phyloP scores from a whole-genome alignment of 345 rosid genomes.

The Heritiera littoralis region DNA sequence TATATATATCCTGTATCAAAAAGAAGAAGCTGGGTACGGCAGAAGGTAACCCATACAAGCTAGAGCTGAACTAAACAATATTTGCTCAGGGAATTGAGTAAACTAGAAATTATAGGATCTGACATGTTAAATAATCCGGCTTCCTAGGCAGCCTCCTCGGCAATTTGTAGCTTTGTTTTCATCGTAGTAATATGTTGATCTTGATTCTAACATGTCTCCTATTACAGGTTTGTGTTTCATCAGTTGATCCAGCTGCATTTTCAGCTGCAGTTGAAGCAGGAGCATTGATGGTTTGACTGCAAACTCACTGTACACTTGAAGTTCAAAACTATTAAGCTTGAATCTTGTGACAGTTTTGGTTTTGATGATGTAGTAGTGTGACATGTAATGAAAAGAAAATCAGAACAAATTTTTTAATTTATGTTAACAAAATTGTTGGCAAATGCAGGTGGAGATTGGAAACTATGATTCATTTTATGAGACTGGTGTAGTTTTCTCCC shows the following conservation, averaged over 20 bases:
- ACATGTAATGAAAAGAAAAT: slow-evolving; percentile 7
- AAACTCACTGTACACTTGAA: slow-evolving; percentile 6
- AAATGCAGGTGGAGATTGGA: slow-evolving; percentile 63
- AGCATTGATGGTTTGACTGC: slow-evolving; percentile 49
- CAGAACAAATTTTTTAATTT: background rate
- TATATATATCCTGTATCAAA: too few relatives aligned
- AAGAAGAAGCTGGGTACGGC: background rate
- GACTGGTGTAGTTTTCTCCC: slow-evolving; percentile 43
- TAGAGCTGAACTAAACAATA: background rate
- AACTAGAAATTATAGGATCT: background rate
- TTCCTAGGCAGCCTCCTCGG: background rate
- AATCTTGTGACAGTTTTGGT: background rate
- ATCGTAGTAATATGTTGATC: background rate
- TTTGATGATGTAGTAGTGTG: background rate
- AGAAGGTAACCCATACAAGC: background rate
- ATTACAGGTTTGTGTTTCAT: slow-evolving; percentile 65
- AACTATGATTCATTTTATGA: slow-evolving; percentile 68
- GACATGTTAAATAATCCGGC: background rate
- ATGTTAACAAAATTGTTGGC: background rate
- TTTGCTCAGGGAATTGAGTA: background rate
- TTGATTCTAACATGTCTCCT: background rate
- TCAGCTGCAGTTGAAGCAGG: slow-evolving; percentile 60
- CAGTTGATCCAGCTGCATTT: slow-evolving; percentile 55
- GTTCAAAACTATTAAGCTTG: background rate
- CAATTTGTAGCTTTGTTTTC: background rate